Evolutionary conservation across 495 filamentous ascomycete genomes (phyloP), one percentile per base, ranked within the genome.

Genomic region (Lophium mytilinum): DNA sequence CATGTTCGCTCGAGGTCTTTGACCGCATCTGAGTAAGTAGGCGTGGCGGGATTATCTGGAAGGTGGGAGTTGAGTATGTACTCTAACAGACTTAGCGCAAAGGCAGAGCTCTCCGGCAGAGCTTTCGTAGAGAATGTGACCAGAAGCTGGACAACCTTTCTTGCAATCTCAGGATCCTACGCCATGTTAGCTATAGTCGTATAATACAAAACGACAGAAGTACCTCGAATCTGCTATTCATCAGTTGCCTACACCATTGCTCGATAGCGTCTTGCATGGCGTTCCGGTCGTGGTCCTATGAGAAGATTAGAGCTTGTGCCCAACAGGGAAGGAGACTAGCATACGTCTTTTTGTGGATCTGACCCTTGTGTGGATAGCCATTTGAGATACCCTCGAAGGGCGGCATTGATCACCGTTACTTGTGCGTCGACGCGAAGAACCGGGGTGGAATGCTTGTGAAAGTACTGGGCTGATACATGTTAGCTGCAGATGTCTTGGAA

Each of bases 321-420:
- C 15, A 17, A 43, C 17, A 33, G 39, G 56, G 0, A 37, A 37
- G 7, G 21, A 47, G n/a, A 63, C 40, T n/a, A 49, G 54, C 69
- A 54, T 69, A 77, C 76, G 68, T 85, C 82, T 67, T 79, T 70
- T 45, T 81, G 76, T 4, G 73, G 82, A 60, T 78, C 75, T 61
- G 68, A 76, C 11, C 74, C 77, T 50, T 79, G 73, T 10, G 70
- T 63, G 10, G 76, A 69, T 42, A 86, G 73, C 90, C 90, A 96
- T 69, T 85, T 89, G 52, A 83, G 80, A 62, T 87, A 96, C 7
- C 93, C 93, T 67, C 90, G 95, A 41, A 97, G 71, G 6, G 88
- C 87, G n/a, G 90, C 86, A 70, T 95, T 89, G 0, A 96, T 84
- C 4, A 96, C 87, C 4, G 87, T 87, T 55, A 89, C 89, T 60